phyloP scores from a whole-genome alignment of 192 early-diverging fungal species.

The Ambispora gerdemannii region DNA sequence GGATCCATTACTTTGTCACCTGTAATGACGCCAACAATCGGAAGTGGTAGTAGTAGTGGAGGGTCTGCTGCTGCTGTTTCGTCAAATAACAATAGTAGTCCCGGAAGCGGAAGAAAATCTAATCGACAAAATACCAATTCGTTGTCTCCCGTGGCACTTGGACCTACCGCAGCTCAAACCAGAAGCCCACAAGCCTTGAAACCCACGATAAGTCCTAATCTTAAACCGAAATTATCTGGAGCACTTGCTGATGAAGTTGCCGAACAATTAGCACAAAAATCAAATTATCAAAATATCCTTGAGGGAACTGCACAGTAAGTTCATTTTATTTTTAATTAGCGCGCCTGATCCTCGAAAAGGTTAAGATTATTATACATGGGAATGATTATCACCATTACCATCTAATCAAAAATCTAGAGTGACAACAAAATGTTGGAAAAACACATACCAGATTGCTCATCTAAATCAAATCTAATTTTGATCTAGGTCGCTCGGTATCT shows the following conservation, averaged over 20 bases:
- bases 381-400: no score
- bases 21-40: conserved; percentile 19
- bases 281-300: conserved; percentile 83
- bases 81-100: no score
- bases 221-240: conserved; percentile 43
- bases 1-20: conserved; percentile 11
- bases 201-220: conserved; percentile 45
- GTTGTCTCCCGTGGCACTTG: conserved; percentile 33
- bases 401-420: no score
- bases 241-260: conserved; percentile 37
- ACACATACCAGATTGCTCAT: no score
- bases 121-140: conserved; percentile 22
- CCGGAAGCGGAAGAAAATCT: conserved; percentile 24
- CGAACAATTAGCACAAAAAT: conserved; percentile 49
- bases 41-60: no score
- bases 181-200: conserved; percentile 32
- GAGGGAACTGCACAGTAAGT: conserved; percentile 84
- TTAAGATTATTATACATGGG: no score
- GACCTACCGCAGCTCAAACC: conserved; percentile 28
- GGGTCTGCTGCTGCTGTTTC: no score
- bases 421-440: no score
- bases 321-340: no score
- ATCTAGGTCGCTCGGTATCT: conserved; percentile 66
- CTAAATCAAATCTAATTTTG: no score
- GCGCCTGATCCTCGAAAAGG: no score